phyloP scores from a whole-genome alignment of 306 rosid species.

The Vigna reflexopilosa region DNA sequence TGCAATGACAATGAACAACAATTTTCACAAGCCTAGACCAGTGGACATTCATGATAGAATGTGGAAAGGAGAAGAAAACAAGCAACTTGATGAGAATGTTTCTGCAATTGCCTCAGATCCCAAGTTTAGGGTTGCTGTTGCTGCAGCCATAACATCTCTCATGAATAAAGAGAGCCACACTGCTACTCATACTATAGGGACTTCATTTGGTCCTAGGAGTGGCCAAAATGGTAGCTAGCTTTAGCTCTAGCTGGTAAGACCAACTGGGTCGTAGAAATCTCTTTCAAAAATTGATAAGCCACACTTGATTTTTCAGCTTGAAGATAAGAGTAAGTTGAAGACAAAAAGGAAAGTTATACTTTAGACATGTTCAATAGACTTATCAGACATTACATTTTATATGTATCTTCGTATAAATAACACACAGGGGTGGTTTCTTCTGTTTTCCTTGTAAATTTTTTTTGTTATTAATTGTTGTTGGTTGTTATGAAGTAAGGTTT shows the following conservation, averaged over 20 bases:
- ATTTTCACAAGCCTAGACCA: conserved; percentile 37
- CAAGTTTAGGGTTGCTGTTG: conserved; percentile 87
- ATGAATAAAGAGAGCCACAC: conserved; percentile 67
- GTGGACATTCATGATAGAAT: conserved; percentile 28
- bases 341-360: background rate
- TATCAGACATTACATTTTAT: background rate
- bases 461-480: background rate
- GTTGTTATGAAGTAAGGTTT: conserved; percentile 18
- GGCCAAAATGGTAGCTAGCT: conserved; percentile 46
- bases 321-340: conserved; percentile 9
- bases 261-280: conserved; percentile 58
- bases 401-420: conserved; percentile 31
- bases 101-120: conserved; percentile 88
- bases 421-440: conserved; percentile 2
- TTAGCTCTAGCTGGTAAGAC: conserved; percentile 42
- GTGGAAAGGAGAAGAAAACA: conserved; percentile 51
- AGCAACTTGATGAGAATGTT: conserved; percentile 56
- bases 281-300: conserved; percentile 53
- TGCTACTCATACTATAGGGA: conserved; percentile 30
- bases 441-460: conserved; percentile 8
- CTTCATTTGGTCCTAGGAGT: conserved; percentile 50
- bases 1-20: conserved; percentile 29
- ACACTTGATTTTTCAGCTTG: conserved; percentile 43
- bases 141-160: conserved; percentile 80
- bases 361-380: background rate